These are phyloP conservation scores for Pythium brassicae DNA, from an alignment of 352 stramenopile genomes.

Conservation along the genomic window DNA sequence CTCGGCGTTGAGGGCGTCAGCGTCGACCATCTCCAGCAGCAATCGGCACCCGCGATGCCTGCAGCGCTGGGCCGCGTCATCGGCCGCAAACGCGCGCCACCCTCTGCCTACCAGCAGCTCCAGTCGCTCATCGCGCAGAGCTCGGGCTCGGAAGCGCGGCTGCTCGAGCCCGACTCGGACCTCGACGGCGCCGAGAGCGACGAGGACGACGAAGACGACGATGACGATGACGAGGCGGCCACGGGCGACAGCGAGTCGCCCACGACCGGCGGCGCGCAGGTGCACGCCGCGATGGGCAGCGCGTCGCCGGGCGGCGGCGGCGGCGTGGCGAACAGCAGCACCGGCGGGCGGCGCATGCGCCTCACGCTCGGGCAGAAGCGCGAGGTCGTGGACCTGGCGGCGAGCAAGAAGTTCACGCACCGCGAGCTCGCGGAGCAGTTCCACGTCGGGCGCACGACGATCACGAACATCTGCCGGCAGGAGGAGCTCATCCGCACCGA, in stretches of 20 bases:
- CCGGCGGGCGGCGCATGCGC: constrained; percentile 47
- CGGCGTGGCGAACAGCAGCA: no score
- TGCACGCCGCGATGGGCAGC: constrained; percentile 3
- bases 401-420: constrained; percentile 85
- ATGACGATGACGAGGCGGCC: constrained; percentile 4
- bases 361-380: constrained; percentile 82
- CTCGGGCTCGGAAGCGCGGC: constrained; percentile 7
- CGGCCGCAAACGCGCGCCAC: constrained; percentile 19
- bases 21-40: constrained; percentile 4
- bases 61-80: background rate
- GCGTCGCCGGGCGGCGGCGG: constrained; percentile 10
- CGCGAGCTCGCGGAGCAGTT: constrained; percentile 82
- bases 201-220: constrained; percentile 14
- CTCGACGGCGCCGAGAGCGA: constrained; percentile 16
- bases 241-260: background rate
- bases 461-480: constrained; percentile 86
- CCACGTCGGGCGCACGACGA: constrained; percentile 71
- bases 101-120: constrained; percentile 14
- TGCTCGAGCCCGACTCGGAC: constrained; percentile 21
- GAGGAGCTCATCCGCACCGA: constrained; percentile 78
- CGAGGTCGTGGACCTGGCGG: constrained; percentile 78
- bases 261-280: background rate
- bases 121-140: constrained; percentile 16
- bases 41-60: background rate
- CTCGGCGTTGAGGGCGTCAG: background rate